Conservation (phyloP, 495 filamentous ascomycete species). For the Aspergillus asperescens region DNA sequence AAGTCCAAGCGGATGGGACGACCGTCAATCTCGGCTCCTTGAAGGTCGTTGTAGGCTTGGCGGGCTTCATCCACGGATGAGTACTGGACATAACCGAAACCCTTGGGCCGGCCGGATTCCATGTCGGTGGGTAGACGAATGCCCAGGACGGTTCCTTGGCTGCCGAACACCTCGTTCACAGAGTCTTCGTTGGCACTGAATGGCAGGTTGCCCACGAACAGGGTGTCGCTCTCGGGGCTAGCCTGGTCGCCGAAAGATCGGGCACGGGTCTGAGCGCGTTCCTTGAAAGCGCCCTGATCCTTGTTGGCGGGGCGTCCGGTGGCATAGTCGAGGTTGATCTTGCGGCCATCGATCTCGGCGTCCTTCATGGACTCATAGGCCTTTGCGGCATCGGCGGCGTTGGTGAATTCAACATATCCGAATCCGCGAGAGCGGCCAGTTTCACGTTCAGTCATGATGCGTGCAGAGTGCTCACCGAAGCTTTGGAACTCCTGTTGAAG, state of each 20-base stretch:
- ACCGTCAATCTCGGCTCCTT: conserved; percentile 70
- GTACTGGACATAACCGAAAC: conserved; percentile 91
- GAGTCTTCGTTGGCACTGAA: conserved; percentile 77
- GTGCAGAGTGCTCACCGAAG: conserved; percentile 70
- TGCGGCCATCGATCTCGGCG: conserved; percentile 74
- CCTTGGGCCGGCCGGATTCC: conserved; percentile 84
- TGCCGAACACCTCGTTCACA: conserved; percentile 69
- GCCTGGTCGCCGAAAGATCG: conserved; percentile 72
- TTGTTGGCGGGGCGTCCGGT: conserved; percentile 54
- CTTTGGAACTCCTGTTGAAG: conserved; percentile 79
- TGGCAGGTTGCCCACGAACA: conserved; percentile 89
- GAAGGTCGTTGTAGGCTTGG: conserved; percentile 65
- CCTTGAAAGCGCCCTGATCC: conserved; percentile 43
- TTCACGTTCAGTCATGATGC: conserved; percentile 79
- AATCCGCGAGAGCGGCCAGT: conserved; percentile 87
- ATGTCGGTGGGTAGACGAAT: conserved; percentile 86
- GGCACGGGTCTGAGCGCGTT: conserved; percentile 64
- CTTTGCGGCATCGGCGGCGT: conserved; percentile 61
- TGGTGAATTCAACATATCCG: conserved; percentile 90
- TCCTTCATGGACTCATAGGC: conserved; percentile 79
- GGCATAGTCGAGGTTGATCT: conserved; percentile 86
- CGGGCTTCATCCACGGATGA: conserved; percentile 79
- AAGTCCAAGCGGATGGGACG: conserved; percentile 86
- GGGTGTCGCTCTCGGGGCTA: conserved; percentile 72
- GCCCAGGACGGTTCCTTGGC: conserved; percentile 63